These are phyloP conservation scores for Puccinia coronata DNA, from an alignment of 1,284 basidiomycete species.

Conservation along the genomic window DNA sequence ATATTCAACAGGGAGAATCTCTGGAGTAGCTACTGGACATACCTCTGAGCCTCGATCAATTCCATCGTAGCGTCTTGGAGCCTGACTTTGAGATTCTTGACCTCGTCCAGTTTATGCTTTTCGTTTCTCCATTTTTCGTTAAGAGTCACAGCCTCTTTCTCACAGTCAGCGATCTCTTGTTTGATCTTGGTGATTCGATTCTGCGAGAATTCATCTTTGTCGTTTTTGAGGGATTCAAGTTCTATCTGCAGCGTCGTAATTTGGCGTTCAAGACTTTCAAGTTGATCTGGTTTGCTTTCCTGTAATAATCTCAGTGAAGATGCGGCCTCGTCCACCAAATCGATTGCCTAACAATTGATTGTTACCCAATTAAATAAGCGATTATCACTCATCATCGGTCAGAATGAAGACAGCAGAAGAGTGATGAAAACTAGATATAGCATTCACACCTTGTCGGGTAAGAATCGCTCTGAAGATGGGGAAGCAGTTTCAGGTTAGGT, in stretches of 20 bases:
- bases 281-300: constrained; percentile 81
- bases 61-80: constrained; percentile 62
- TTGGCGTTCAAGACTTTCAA: constrained; percentile 78
- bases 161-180: constrained; percentile 66
- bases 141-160: constrained; percentile 67
- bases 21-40: constrained; percentile 54
- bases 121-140: constrained; percentile 75
- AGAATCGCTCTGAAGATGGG: constrained; percentile 66
- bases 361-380: constrained; percentile 4
- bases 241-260: constrained; percentile 88
- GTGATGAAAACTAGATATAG: not conserved
- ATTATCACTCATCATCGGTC: not conserved
- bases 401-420: constrained; percentile 64
- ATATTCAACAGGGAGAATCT: not conserved
- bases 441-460: constrained; percentile 83
- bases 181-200: constrained; percentile 73
- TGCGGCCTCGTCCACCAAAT: constrained; percentile 86
- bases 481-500: not conserved
- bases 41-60: constrained; percentile 81
- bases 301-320: constrained; percentile 84
- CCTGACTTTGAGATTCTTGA: constrained; percentile 70
- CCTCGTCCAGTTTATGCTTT: constrained; percentile 71
- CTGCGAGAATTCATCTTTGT: constrained; percentile 76
- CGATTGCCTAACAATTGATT: constrained; percentile 56
- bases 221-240: constrained; percentile 82